Base-by-base conservation (phyloP, 2,329 filamentous ascomycete species). In the Pseudogymnoascus sp. region DNA sequence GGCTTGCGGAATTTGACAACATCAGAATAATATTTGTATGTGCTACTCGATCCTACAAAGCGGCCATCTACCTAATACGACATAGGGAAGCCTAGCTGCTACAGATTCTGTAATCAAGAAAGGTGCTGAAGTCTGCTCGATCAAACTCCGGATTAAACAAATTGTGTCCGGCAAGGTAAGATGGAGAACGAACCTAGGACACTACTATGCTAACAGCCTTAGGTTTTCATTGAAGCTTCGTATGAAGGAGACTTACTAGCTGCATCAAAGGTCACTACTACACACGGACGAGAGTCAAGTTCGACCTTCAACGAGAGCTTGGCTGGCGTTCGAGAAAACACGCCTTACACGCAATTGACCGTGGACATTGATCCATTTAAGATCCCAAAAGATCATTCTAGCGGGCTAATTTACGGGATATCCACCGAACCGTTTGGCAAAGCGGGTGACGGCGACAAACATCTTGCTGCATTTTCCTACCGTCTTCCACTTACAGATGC, bases 401-500 rank as follows among this genome's bases (percentile, higher is more conserved):
- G 38, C 38, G 38, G 38, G 38, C 16, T 40, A 7, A 40, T 40
- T 11, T 40, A 40, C 38, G 38, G 38, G 18, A 40, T 40, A 40
- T 40, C 38, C 14, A 18, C 38, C 8, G 38, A 40, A 7, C 38
- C 7, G 8, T 40, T 40, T 5, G 38, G 38, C n/a, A 40, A 40
- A 9, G 38, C 16, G n/a, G 38, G 38, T 18, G 62, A 65, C 25
- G 68, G 67, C 6, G 68, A 70, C 53, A 12, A 63, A 40, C 65
- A 66, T 46, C 64, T 69, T 18, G 65, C 66, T 42, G 63, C 68
- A 3, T 70, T 63, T 59, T 69, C 69, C 8, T 70, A 67, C 60
- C 64, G 68, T 6, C 61, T 69, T 14, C 65, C 64, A 8, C 23
- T 69, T 11, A 69, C 67, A 14, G 66, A 69, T 21, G 63, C 64